Evolutionary conservation across 2,329 filamentous ascomycete genomes (phyloP), one percentile per base, ranked within the genome.

Genomic region (Lachnellula arida): DNA sequence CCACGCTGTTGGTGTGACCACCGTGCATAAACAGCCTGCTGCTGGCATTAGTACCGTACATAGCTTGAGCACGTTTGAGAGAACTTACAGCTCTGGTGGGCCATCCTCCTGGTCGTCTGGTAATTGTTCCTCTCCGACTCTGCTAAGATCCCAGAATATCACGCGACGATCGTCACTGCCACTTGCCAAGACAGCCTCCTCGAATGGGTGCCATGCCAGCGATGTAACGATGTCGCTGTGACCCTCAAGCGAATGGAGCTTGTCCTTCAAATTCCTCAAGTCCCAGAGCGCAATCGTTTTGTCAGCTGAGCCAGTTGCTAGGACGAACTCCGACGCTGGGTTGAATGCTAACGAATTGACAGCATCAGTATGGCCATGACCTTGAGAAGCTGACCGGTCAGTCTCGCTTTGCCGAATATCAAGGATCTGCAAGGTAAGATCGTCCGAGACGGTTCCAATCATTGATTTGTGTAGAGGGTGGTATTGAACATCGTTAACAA

Each of bases 261-360:
- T 96, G 63, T 89, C 84, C 70, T 91, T 92, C 56, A 96, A 81
- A 68, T 96, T 95, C 62, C 94, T 87, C 58, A 99, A 75, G 75
- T 99, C 94, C 91, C 94, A 99, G 54, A 99, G 81, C 11, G 88
- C 93, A 59, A 99, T 89, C 0, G 91, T 94, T 76, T 96, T 96
- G 72, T 99, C 94, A 0, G 90, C 91, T 28, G 93, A 97, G 2
- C 91, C 94, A 0, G 94, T 97, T 9, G 92, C 94, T 40, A 99
- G 80, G 39, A 96, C 81, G 37, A 88, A 89, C 69, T 99, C 93
- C n/a, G 87, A 88, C 34, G 86, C 87, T 0, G 92, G 92, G 69
- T 97, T 96, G 76, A 97, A 99, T 0, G 94, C 87, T 25, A 99
- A 78, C n/a, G 91, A 88, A 71, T 99, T 99, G 73, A 99, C 92